Conservation (phyloP, 352 stramenopile species). For the Peronospora destructor region DNA sequence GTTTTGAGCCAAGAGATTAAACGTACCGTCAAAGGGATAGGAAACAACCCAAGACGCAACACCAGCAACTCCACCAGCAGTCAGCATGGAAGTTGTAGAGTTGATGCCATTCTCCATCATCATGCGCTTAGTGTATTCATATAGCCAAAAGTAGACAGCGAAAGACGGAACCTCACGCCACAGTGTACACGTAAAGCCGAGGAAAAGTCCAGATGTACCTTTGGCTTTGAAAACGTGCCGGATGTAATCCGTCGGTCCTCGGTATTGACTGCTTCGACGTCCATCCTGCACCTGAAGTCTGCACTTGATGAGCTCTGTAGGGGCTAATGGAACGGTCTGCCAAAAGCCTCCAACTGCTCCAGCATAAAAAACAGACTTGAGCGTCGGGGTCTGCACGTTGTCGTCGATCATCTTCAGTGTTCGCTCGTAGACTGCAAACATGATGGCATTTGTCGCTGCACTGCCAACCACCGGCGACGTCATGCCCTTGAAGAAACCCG, state of each 20-base stretch:
- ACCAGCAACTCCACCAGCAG: constrained; percentile 65
- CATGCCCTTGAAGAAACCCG: constrained; percentile 84
- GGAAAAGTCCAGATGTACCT: constrained; percentile 57
- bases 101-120: constrained; percentile 55
- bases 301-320: constrained; percentile 82
- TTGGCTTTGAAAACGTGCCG: constrained; percentile 60
- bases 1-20: background rate
- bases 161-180: constrained; percentile 78
- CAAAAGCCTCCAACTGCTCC: constrained; percentile 68
- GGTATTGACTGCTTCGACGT: constrained; percentile 42
- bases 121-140: constrained; percentile 70
- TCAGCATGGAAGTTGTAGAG: constrained; percentile 68
- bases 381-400: constrained; percentile 38
- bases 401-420: constrained; percentile 58
- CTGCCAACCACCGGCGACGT: constrained; percentile 73
- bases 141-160: constrained; percentile 78
- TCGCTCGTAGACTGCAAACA: constrained; percentile 80
- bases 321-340: constrained; percentile 65
- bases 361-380: constrained; percentile 65
- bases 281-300: constrained; percentile 74
- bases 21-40: constrained; percentile 73
- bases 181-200: constrained; percentile 68
- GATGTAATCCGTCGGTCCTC: constrained; percentile 65
- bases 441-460: constrained; percentile 80
- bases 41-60: constrained; percentile 76